Conservation (phyloP, 805 yeast species). For the Ascoidea rubescens region DNA sequence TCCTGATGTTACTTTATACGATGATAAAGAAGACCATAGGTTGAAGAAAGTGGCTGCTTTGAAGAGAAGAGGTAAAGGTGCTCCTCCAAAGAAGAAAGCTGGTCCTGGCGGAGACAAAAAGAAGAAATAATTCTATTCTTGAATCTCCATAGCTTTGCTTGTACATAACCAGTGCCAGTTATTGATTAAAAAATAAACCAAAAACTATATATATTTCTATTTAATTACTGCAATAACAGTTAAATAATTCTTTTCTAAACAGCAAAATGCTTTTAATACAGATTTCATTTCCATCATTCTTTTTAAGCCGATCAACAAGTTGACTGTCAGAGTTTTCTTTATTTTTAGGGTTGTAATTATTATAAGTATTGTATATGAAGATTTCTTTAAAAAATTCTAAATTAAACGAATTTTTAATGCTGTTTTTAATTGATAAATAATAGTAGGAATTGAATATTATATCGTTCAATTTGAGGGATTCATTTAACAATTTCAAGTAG, state of each 20-base stretch:
- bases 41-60: conserved; percentile 39
- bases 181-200: no score
- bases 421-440: not conserved
- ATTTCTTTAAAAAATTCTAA: not conserved
- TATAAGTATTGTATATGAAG: not conserved
- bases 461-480: not conserved
- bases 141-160: not conserved
- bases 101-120: conserved; percentile 20
- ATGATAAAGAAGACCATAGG: conserved; percentile 61
- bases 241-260: not conserved
- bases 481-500: not conserved
- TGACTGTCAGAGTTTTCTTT: no score
- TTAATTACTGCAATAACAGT: not conserved
- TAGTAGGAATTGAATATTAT: not conserved
- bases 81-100: conserved; percentile 57
- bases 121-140: conserved; percentile 14
- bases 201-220: not conserved
- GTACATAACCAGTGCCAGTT: not conserved
- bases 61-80: conserved; percentile 84
- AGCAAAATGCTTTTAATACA: not conserved
- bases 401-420: not conserved
- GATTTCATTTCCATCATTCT: not conserved
- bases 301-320: no score
- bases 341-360: not conserved
- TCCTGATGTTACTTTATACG: conserved; percentile 36